Evolutionary conservation across 106 monocot species (phyloP), one percentile per base, ranked within the genome.

Genomic region (Allium cepa): DNA sequence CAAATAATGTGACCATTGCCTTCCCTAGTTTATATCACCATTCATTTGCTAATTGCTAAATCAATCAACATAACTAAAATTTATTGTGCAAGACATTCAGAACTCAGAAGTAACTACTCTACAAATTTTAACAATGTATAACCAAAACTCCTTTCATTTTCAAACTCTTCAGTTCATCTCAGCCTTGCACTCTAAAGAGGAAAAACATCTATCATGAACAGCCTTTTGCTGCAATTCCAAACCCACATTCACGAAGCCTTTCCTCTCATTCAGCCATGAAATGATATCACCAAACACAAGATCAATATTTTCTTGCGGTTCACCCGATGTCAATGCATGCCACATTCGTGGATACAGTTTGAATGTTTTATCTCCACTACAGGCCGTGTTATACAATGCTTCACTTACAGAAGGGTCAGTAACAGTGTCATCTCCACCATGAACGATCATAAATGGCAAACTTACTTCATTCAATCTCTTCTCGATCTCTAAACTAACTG

Each of bases 281-380:
- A 90, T 49, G 28, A 90, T 81, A 60, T 90, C 86, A 1, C 71
- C 60, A 71, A 90, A 90, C 9, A 86, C 90, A 53, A 73, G 76
- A 26, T 90, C 59, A 52, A 86, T 77, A 71, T 79, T 90, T 71
- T 83, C 86, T 9, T 71, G 72, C 1, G 83, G 77, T 64, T 90
- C 86, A 17, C 76, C 90, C 55, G 77, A 83, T 47, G 84, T 91
- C 26, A 91, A 71, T 0, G 82, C 91, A 57, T 87, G 91, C 87
- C 91, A 92, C 91, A 92, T 92, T 26, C 79, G 82, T 0, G 84
- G 82, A 50, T 87, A 92, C 3, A 92, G 75, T 69, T 87, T 92
- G 45, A 84, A 71, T 6, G 79, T 87, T 60, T 84, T 92, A 59
- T 92, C 87, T 0, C 26, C 51, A 69, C 82, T 87, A 8, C 74